Conservation (phyloP, 805 yeast species). For the Starmerella asiatica region DNA sequence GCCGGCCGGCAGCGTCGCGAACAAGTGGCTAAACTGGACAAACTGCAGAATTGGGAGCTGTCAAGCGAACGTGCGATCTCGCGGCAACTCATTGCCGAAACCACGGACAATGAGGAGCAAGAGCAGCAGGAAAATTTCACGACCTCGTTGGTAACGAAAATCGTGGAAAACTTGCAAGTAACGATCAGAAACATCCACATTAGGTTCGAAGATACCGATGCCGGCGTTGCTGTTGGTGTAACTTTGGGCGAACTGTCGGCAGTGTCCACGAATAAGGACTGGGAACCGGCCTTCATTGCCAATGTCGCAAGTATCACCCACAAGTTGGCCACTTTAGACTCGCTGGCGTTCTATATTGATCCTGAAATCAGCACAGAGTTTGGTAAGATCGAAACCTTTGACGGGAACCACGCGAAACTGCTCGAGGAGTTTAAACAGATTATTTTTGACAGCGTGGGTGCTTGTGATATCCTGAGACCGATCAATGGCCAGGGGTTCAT, state of each 20-base stretch:
- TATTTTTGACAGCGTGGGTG: conserved; percentile 19
- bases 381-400: conserved; percentile 33
- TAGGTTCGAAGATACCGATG: conserved; percentile 70
- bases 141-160: conserved; percentile 73
- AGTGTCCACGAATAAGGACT: conserved; percentile 68
- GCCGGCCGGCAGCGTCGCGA: conserved; percentile 47
- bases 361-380: conserved; percentile 11
- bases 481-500: conserved; percentile 80
- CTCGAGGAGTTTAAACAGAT: conserved; percentile 30
- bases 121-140: conserved; percentile 59
- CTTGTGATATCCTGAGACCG: conserved; percentile 52
- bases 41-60: conserved; percentile 50
- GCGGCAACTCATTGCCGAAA: conserved; percentile 19
- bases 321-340: conserved; percentile 61
- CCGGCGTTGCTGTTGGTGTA: conserved; percentile 61
- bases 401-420: conserved; percentile 23
- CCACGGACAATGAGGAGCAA: conserved; percentile 22
- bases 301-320: conserved; percentile 53
- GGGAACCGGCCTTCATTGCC: conserved; percentile 78
- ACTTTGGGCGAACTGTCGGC: conserved; percentile 81
- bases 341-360: conserved; percentile 73
- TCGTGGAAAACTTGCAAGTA: conserved; percentile 83
- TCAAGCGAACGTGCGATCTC: conserved; percentile 17
- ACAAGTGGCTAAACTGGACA: conserved; percentile 51
- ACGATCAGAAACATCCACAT: conserved; percentile 84